phyloP scores from a whole-genome alignment of 1,139 yeast genomes.

The Scheffersomyces illinoinensis region DNA sequence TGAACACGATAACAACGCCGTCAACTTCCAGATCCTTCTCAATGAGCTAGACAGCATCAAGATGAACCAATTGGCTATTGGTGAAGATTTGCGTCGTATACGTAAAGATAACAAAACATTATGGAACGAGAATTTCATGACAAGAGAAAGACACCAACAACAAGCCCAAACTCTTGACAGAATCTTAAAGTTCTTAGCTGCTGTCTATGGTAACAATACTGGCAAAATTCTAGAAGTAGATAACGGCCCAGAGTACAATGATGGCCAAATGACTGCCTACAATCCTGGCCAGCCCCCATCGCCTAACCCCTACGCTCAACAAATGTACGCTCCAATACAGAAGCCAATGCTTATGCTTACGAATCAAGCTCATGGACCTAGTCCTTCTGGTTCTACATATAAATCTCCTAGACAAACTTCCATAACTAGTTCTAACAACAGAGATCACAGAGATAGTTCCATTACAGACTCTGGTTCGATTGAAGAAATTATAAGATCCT shows the following conservation, averaged over 20 bases:
- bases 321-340: constrained; percentile 22
- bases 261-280: constrained; percentile 21
- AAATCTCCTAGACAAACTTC: background rate
- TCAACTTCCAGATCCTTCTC: constrained; percentile 58
- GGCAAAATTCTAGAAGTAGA: constrained; percentile 49
- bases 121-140: constrained; percentile 85
- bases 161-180: constrained; percentile 89
- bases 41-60: constrained; percentile 77
- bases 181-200: constrained; percentile 82
- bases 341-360: constrained; percentile 47
- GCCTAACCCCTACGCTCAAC: constrained; percentile 6
- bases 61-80: constrained; percentile 73
- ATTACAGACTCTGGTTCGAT: constrained; percentile 26
- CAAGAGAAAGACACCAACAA: constrained; percentile 80
- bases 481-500: constrained; percentile 39
- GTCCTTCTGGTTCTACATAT: constrained; percentile 8
- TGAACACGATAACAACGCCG: constrained; percentile 13
- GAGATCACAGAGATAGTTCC: constrained; percentile 8
- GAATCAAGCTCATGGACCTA: constrained; percentile 34
- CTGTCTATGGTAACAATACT: constrained; percentile 70
- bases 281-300: constrained; percentile 8
- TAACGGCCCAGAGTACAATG: constrained; percentile 11
- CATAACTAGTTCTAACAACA: background rate
- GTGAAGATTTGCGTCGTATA: constrained; percentile 80
- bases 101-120: constrained; percentile 84